Percentiles rank a stretch among this genome's conserved stretches.
Evolutionary conservation across 331 rosid genomes (phyloP).

Genomic region (Rosa hybrid): DNA sequence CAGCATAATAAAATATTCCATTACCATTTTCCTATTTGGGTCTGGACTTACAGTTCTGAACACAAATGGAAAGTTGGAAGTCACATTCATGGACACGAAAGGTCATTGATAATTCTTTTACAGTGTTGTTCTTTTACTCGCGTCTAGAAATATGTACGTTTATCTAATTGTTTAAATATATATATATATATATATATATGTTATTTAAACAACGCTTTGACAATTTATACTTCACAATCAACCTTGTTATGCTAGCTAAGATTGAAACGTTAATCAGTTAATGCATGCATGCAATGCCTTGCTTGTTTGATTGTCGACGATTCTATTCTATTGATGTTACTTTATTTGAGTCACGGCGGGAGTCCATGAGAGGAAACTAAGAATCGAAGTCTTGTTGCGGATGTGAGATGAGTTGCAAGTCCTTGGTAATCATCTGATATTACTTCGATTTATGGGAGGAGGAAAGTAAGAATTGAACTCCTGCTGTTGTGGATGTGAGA

Average conservation of each 20-base stretch:
- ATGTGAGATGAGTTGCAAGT: neutral
- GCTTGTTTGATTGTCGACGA: neutral
- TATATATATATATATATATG: no score
- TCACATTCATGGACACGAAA: neutral
- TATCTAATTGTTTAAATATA: no score
- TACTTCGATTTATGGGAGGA: neutral
- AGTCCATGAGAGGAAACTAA: neutral
- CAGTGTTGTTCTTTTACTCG: neutral
- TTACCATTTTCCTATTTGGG: neutral
- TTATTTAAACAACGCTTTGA: no score
- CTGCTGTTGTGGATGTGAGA: neutral
- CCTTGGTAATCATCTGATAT: no score
- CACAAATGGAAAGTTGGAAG: neutral
- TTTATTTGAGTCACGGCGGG: no score
- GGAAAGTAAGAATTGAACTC: no score
- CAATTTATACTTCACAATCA: neutral
- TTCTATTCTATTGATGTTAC: no score
- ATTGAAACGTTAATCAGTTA: neutral
- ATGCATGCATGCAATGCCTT: neutral
- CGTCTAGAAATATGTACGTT: neutral
- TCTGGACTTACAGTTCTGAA: neutral
- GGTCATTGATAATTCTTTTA: neutral
- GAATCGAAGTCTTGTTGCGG: neutral
- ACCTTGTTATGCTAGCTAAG: neutral
- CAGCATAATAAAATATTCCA: constrained; percentile 1